A percentile compares a stretch with the other conserved stretches of the same genome.
Conservation (phyloP, 768 basidiomycete species). For the Russula lepida region DNA sequence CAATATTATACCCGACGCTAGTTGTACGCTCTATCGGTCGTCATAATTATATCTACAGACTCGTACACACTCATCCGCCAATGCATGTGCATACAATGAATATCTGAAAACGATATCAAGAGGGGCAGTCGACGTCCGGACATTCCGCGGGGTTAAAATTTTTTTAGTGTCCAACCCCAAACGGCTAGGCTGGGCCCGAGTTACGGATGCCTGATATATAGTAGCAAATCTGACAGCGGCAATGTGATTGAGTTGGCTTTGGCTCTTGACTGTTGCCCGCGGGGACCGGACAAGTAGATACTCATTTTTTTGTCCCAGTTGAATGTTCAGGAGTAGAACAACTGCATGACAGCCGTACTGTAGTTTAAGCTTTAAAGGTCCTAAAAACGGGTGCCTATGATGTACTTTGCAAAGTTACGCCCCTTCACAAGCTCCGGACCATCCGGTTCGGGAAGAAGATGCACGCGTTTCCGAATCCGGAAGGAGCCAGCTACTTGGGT, state of each 20-base stretch:
- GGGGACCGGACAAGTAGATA: neutral
- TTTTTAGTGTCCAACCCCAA: constrained; percentile 11
- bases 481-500: neutral
- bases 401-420: neutral
- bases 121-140: neutral
- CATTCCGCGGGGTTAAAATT: constrained; percentile 17
- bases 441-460: constrained; percentile 1
- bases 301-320: neutral
- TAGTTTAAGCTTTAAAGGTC: constrained; percentile 11
- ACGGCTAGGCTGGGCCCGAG: constrained; percentile 15
- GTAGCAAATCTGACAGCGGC: constrained; percentile 15
- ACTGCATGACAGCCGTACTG: neutral
- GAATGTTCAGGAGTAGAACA: neutral
- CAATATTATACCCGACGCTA: constrained; percentile 23
- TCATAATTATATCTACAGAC: constrained; percentile 27
- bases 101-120: neutral
- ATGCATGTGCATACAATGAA: constrained; percentile 24
- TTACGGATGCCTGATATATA: constrained; percentile 1
- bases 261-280: neutral
- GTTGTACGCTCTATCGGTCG: constrained; percentile 27
- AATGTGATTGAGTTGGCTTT: constrained; percentile 5
- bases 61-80: constrained; percentile 14
- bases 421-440: constrained; percentile 6
- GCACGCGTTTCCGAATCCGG: neutral
- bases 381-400: constrained; percentile 9